A percentile compares a stretch with the other conserved stretches of the same genome.
phyloP scores from a whole-genome alignment of 176 grass and related monocot species.

The Carex kokanica region DNA sequence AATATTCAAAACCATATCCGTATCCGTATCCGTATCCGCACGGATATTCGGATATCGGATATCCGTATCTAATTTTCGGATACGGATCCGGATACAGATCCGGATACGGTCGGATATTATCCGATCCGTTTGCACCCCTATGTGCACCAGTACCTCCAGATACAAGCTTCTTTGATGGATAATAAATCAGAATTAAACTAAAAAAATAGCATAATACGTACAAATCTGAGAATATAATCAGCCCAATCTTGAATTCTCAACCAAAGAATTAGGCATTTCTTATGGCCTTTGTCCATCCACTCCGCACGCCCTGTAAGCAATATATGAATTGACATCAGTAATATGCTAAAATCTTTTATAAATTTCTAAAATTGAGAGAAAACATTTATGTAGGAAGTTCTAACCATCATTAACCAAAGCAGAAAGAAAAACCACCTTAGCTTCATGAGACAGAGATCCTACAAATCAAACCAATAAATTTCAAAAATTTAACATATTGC shows the following conservation, averaged over 20 bases:
- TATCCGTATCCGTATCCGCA: too few relatives aligned
- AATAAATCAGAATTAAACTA: neutral
- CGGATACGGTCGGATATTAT: too few relatives aligned
- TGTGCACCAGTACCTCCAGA: neutral
- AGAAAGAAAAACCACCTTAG: constrained; percentile 79
- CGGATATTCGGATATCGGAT: too few relatives aligned
- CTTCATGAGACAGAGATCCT: constrained; percentile 95
- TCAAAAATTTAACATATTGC: neutral
- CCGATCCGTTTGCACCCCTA: too few relatives aligned
- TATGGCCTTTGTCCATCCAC: constrained; percentile 97
- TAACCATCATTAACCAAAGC: constrained; percentile 81
- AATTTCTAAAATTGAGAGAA: constrained; percentile 7
- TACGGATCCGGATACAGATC: too few relatives aligned
- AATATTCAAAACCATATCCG: too few relatives aligned
- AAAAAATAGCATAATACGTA: constrained; percentile 25
- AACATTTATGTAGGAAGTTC: constrained; percentile 8
- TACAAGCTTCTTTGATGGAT: neutral
- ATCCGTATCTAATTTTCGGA: too few relatives aligned
- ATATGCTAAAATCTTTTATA: neutral
- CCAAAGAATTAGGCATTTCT: constrained; percentile 95
- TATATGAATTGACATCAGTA: constrained; percentile 17
- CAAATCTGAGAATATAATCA: constrained; percentile 82
- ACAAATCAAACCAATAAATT: constrained; percentile 28
- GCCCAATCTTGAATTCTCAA: constrained; percentile 94
- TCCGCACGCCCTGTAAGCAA: constrained; percentile 60